These are phyloP conservation scores for Serendipita indica DNA, from an alignment of 768 basidiomycete genomes.

Conservation along the genomic window DNA sequence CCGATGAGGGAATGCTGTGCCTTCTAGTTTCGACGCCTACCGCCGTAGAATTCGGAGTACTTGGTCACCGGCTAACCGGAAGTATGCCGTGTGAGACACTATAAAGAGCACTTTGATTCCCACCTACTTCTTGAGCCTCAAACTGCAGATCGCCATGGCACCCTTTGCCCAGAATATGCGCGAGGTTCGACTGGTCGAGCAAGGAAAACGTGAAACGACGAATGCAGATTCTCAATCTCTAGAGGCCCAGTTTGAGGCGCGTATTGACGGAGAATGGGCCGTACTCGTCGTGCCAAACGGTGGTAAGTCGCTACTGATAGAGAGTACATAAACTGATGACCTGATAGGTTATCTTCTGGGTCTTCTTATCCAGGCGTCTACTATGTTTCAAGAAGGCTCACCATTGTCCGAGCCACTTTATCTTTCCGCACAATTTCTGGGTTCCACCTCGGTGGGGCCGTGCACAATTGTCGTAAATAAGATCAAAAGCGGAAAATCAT, in stretches of 20 bases:
- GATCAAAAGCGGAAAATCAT: conserved; percentile 3
- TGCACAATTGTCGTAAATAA: background rate
- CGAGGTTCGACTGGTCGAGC: background rate
- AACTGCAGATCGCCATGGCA: background rate
- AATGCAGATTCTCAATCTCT: background rate
- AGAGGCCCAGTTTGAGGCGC: background rate
- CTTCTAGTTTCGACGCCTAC: background rate
- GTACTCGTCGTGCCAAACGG: background rate
- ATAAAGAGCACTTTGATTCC: background rate
- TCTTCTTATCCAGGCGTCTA: background rate
- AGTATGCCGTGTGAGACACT: background rate
- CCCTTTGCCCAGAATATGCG: background rate
- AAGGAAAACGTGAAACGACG: background rate
- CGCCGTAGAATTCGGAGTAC: background rate
- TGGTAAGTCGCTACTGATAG: background rate
- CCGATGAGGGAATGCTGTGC: no score
- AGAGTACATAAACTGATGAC: background rate
- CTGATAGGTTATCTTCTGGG: background rate
- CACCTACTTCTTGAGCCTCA: background rate
- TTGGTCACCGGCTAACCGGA: background rate
- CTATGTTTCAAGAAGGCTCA: background rate
- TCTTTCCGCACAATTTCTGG: background rate
- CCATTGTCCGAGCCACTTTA: background rate
- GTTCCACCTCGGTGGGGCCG: background rate
- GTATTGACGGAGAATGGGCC: conserved; percentile 1